A percentile compares a stretch with the other conserved stretches of the same genome.
Conservation (phyloP, 306 rosid genomes). For the Sophora flavescens region DNA sequence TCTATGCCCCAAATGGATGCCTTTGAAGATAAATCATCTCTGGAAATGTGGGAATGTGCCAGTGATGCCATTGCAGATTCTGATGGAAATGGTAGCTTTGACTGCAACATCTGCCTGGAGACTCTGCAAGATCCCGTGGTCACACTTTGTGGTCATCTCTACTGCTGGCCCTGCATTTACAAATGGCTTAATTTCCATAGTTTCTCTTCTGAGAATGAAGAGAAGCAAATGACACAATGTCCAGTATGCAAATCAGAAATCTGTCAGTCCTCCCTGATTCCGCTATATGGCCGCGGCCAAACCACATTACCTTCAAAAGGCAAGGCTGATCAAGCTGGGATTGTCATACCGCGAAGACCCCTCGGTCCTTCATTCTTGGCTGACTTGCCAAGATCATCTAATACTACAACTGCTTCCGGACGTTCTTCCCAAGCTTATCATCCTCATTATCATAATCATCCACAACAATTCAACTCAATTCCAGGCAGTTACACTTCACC, state of each 20-base stretch:
- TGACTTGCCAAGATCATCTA: constrained; percentile 47
- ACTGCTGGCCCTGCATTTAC: constrained; percentile 98
- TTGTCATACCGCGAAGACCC: constrained; percentile 73
- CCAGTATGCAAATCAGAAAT: constrained; percentile 93
- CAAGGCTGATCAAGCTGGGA: constrained; percentile 52
- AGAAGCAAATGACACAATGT: constrained; percentile 58
- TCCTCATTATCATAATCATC: constrained; percentile 44
- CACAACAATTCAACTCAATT: constrained; percentile 51
- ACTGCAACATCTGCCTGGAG: constrained; percentile 93
- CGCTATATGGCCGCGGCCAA: constrained; percentile 74
- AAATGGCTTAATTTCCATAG: constrained; percentile 73
- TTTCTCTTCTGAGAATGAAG: constrained; percentile 44
- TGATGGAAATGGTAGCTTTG: constrained; percentile 62
- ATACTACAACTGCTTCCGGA: constrained; percentile 39
- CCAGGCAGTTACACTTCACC: constrained; percentile 45
- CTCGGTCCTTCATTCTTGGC: constrained; percentile 53
- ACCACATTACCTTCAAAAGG: constrained; percentile 52
- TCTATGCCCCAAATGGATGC: constrained; percentile 45
- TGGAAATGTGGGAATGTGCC: constrained; percentile 52
- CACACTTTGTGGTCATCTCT: constrained; percentile 97
- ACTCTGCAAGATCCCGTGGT: constrained; percentile 87
- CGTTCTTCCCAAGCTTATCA: constrained; percentile 50
- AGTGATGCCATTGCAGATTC: constrained; percentile 48
- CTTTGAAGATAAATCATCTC: constrained; percentile 53
- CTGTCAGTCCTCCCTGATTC: constrained; percentile 70